Base-by-base conservation (phyloP, 169 alveolate genomes). In the Cyclospora cayetanensis region DNA sequence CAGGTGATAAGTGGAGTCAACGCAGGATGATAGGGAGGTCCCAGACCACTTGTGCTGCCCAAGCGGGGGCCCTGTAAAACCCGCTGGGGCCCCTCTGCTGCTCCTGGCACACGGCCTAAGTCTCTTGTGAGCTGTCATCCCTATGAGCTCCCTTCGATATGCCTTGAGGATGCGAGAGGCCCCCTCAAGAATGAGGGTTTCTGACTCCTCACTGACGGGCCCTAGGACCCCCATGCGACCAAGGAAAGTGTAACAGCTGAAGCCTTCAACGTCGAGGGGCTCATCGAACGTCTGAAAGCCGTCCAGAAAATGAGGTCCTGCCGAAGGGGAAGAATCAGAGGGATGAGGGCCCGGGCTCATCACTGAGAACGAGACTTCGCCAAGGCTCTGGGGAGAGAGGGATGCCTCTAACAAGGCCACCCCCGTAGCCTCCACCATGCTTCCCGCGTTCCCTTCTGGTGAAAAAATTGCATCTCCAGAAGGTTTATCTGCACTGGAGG, bases 221-320 rank as follows among this genome's bases (percentile, higher is more conserved):
- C 82, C 82, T 53, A 70, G 82, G 55, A 37, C 82, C 82, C 82
- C 20, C 22, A 53, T 70, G 25, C 82, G 82, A 1, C 52, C 27
- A 1, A 70, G 52, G 55, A 70, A 53, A 37, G 82, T 70, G 31
- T 70, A 70, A 27, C 82, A 70, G 53, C 82, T 70, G 31, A 70
- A 70, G 82, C 1, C 53, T 4, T 70, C 42, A n/a, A 35, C 60
- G 60, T 46, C n/a, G 15, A 46, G 15, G n/a, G 60, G 60, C 15
- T 11, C n/a, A 46, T 7, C 60, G n/a, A 46, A 7, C 7, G 60
- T 11, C 60, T 7, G 15, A 46, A 7, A 46, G 60, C 15, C 60
- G 60, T 15, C 15, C 15, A 7, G 60, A 46, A 46, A 15, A 11
- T 7, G 15, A 15, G 60, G 60, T 15, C 15, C 60, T 15, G 7